Percentiles rank a stretch among this genome's conserved stretches.
phyloP scores from a whole-genome alignment of 441 rosid species.

The Arabidopsis hybrid region DNA sequence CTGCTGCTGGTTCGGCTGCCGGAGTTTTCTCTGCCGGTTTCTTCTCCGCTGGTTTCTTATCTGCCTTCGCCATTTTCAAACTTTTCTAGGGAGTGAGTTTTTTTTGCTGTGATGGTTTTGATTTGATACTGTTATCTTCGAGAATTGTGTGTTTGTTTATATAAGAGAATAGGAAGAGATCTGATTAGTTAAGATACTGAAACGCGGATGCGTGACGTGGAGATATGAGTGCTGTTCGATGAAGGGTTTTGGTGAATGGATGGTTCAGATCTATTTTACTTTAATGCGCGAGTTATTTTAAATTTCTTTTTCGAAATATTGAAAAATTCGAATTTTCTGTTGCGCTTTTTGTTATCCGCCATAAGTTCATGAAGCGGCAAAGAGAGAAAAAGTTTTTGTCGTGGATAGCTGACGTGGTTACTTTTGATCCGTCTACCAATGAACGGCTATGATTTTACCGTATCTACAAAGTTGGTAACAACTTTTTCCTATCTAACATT shows the following conservation, averaged over 20 bases:
- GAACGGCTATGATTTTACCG: slow-evolving; percentile 18
- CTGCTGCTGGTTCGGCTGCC: slow-evolving; percentile 18
- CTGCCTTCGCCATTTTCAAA: slow-evolving; percentile 39
- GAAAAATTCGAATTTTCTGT: not conserved
- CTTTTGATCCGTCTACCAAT: not conserved
- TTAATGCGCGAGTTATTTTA: not conserved
- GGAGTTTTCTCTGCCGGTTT: slow-evolving; percentile 40
- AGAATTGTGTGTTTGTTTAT: not conserved
- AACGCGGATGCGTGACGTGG: slow-evolving; percentile 34
- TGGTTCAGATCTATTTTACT: slow-evolving; percentile 23
- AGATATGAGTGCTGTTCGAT: not conserved
- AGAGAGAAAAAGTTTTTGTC: not conserved
- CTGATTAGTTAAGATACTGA: slow-evolving; percentile 13
- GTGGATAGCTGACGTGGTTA: slow-evolving; percentile 37
- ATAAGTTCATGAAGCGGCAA: slow-evolving; percentile 18
- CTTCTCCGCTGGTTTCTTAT: slow-evolving; percentile 48
- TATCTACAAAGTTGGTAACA: too few relatives aligned
- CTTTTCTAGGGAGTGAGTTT: not conserved
- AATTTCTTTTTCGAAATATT: too few relatives aligned
- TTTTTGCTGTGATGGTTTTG: not conserved
- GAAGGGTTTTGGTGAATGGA: not conserved
- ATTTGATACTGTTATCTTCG: not conserved
- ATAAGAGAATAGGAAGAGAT: not conserved
- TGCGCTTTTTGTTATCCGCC: slow-evolving; percentile 14
- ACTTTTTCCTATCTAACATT: too few relatives aligned